phyloP scores from a whole-genome alignment of 805 yeast species.

The Metschnikowia anglica region DNA sequence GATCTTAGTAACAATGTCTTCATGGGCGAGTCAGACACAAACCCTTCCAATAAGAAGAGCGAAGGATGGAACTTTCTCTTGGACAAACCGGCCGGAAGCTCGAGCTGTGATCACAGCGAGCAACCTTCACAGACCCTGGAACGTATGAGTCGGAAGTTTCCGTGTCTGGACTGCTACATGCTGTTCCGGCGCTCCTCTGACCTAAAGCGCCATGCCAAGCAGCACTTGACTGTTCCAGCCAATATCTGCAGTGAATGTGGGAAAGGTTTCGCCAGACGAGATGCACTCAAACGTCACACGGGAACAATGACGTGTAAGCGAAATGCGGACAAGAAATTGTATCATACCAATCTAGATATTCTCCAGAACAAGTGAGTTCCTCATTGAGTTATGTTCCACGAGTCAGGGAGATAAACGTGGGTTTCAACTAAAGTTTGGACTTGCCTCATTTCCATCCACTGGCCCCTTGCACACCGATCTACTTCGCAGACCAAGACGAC shows the following conservation, averaged over 20 bases:
- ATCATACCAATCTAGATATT: constrained; percentile 34
- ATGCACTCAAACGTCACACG: constrained; percentile 73
- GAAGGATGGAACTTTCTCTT: constrained; percentile 36
- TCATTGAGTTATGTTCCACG: neutral
- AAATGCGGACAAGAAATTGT: constrained; percentile 55
- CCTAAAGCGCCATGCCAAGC: constrained; percentile 72
- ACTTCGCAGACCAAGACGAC: too few relatives aligned
- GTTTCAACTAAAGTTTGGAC: too few relatives aligned
- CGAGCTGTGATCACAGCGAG: constrained; percentile 6
- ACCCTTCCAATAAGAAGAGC: constrained; percentile 21
- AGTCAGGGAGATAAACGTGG: too few relatives aligned
- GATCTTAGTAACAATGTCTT: constrained; percentile 44
- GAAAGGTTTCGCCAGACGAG: constrained; percentile 81
- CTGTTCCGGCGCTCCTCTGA: constrained; percentile 68
- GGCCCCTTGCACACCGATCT: too few relatives aligned
- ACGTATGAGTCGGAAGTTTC: constrained; percentile 38
- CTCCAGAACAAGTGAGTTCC: constrained; percentile 11
- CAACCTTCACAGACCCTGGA: neutral
- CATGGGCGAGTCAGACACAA: constrained; percentile 14
- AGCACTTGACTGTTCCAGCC: constrained; percentile 69
- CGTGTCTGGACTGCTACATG: constrained; percentile 60
- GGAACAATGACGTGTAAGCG: constrained; percentile 75
- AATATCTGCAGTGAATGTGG: constrained; percentile 75
- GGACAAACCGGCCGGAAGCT: constrained; percentile 8
- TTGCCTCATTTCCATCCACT: too few relatives aligned